Percentiles rank a stretch among this genome's conserved stretches.
These are phyloP conservation scores for Pythium apleroticum DNA, from an alignment of 352 stramenopile genomes.

Conservation along the genomic window DNA sequence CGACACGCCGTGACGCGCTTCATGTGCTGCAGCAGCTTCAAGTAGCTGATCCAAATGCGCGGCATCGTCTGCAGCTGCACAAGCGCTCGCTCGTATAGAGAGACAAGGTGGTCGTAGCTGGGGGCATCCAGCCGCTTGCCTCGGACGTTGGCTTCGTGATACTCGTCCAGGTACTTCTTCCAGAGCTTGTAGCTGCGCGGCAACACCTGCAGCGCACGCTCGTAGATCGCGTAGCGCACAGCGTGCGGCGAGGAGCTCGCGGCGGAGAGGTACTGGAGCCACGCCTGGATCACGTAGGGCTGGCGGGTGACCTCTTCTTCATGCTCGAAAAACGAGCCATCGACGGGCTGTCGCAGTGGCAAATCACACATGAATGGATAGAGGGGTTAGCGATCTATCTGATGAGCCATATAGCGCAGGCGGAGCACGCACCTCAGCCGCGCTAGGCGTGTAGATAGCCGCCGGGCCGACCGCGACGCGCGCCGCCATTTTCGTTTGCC, in stretches of 20 bases:
- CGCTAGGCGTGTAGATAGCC: constrained; percentile 11
- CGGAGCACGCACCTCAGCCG: constrained; percentile 7
- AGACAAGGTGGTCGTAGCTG: constrained; percentile 37
- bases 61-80: constrained; percentile 96
- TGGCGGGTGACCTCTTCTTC: constrained; percentile 87
- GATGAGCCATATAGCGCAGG: neutral
- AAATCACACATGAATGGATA: constrained; percentile 15
- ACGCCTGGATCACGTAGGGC: constrained; percentile 85
- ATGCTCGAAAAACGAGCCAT: constrained; percentile 41
- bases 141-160: constrained; percentile 62
- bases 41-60: constrained; percentile 94
- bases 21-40: constrained; percentile 73
- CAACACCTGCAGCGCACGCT: constrained; percentile 81
- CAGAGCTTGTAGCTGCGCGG: constrained; percentile 96
- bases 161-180: constrained; percentile 85
- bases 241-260: constrained; percentile 9
- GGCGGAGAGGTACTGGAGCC: constrained; percentile 65
- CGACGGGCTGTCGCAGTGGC: neutral
- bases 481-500: constrained; percentile 13
- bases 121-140: constrained; percentile 60
- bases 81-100: constrained; percentile 89
- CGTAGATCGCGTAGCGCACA: constrained; percentile 69
- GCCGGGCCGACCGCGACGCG: constrained; percentile 9
- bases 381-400: constrained; percentile 3
- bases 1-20: constrained; percentile 78